phyloP scores from a whole-genome alignment of 192 early-diverging fungal genomes.

The Borealophlyctis nickersoniae region DNA sequence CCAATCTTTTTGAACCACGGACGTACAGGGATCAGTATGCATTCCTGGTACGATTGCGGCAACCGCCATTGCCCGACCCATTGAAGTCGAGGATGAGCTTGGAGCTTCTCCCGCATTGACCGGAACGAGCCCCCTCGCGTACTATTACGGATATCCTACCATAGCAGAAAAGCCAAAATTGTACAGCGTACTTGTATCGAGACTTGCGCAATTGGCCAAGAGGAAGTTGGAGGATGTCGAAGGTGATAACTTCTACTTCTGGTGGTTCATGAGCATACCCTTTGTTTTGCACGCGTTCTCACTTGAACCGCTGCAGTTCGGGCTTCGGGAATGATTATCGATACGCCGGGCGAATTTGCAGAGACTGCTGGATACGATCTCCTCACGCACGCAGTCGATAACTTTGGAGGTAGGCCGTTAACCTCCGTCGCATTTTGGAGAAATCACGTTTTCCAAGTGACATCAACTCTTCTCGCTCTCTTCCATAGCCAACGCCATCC shows the following conservation, averaged over 20 bases:
- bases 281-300: too few species aligned
- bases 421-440: too few species aligned
- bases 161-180: slow-evolving; percentile 75
- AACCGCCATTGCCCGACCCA: slow-evolving; percentile 66
- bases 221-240: slow-evolving; percentile 42
- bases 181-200: slow-evolving; percentile 65
- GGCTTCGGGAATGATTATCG: slow-evolving; percentile 77
- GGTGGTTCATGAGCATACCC: neutral
- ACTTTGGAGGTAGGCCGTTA: slow-evolving; percentile 57
- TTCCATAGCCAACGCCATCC: slow-evolving; percentile 66
- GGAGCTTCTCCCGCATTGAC: slow-evolving; percentile 66
- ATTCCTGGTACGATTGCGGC: slow-evolving; percentile 86
- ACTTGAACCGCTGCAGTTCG: slow-evolving; percentile 40
- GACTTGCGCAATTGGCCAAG: slow-evolving; percentile 63
- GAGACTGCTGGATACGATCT: slow-evolving; percentile 73
- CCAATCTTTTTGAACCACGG: neutral
- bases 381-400: slow-evolving; percentile 68
- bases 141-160: slow-evolving; percentile 84
- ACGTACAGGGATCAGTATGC: slow-evolving; percentile 65
- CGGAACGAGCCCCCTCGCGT: slow-evolving; percentile 74
- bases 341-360: slow-evolving; percentile 77
- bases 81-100: slow-evolving; percentile 85
- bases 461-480: neutral
- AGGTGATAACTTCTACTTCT: neutral
- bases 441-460: neutral